phyloP scores from a whole-genome alignment of 2,329 filamentous ascomycete genomes.

The Trichoderma atroviride region DNA sequence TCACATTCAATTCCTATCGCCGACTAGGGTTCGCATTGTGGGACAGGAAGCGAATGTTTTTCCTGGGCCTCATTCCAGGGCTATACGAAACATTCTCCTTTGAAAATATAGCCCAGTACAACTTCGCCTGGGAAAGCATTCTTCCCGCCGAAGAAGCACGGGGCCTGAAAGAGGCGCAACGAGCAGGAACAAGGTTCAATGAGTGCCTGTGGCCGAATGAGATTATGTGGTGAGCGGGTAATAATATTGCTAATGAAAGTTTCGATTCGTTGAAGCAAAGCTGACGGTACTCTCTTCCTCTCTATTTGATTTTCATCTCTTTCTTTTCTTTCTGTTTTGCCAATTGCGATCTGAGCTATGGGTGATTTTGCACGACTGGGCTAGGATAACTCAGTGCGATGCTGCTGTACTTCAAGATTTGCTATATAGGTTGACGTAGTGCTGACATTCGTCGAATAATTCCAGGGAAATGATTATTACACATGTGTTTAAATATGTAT shows the following conservation, averaged over 20 bases:
- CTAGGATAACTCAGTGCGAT: neutral
- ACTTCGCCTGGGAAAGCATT: conserved; percentile 21
- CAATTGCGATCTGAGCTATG: neutral
- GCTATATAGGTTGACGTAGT: neutral
- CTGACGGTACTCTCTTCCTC: neutral
- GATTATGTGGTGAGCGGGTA: neutral
- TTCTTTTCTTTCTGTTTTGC: neutral
- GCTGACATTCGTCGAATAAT: neutral
- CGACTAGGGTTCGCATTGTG: conserved; percentile 30
- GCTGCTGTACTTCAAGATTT: neutral
- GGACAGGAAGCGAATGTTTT: conserved; percentile 29
- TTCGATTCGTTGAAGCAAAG: neutral
- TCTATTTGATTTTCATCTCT: neutral
- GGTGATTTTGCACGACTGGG: neutral
- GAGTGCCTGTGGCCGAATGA: neutral
- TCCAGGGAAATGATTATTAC: neutral
- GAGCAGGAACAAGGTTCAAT: neutral
- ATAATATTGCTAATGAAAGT: neutral
- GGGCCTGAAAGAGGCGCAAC: neutral
- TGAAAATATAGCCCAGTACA: neutral
- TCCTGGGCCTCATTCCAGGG: conserved; percentile 23
- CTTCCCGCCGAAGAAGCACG: neutral
- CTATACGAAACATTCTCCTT: neutral
- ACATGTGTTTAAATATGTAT: neutral
- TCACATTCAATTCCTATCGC: conserved; percentile 29